Evolutionary conservation across 371 early-diverging fungal species (phyloP).

Genomic region (Basidiobolus heterosporus): DNA sequence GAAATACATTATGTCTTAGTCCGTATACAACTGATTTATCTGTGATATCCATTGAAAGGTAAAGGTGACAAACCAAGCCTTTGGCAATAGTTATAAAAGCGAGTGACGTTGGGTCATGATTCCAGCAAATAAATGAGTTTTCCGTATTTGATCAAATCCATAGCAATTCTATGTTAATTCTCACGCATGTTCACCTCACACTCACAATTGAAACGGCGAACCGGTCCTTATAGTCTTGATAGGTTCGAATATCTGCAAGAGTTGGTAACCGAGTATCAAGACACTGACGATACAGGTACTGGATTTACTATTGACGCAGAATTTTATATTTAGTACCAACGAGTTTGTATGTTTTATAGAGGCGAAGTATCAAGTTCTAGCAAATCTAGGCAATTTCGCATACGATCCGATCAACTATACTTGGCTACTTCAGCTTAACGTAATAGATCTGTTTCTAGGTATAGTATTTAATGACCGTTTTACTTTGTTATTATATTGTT

Average conservation of each 20-base stretch:
- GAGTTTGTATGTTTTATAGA: constrained; percentile 12
- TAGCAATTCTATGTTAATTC: too few species aligned
- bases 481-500: background rate
- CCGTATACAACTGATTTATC: too few species aligned
- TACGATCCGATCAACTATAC: constrained; percentile 38
- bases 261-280: constrained; percentile 19
- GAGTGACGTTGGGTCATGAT: too few species aligned
- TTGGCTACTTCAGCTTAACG: constrained; percentile 23
- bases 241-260: constrained; percentile 15
- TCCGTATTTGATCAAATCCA: too few species aligned
- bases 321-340: background rate
- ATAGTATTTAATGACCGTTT: background rate
- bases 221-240: background rate
- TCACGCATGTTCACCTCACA: too few species aligned
- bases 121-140: too few species aligned
- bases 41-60: too few species aligned
- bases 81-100: too few species aligned
- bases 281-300: constrained; percentile 15
- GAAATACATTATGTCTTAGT: too few species aligned
- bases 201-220: background rate
- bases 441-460: constrained; percentile 29
- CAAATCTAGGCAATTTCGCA: constrained; percentile 40
- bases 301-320: background rate
- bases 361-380: constrained; percentile 29
- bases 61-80: too few species aligned